Conservation (phyloP, 768 basidiomycete genomes). For the Kwoniella sp. region DNA sequence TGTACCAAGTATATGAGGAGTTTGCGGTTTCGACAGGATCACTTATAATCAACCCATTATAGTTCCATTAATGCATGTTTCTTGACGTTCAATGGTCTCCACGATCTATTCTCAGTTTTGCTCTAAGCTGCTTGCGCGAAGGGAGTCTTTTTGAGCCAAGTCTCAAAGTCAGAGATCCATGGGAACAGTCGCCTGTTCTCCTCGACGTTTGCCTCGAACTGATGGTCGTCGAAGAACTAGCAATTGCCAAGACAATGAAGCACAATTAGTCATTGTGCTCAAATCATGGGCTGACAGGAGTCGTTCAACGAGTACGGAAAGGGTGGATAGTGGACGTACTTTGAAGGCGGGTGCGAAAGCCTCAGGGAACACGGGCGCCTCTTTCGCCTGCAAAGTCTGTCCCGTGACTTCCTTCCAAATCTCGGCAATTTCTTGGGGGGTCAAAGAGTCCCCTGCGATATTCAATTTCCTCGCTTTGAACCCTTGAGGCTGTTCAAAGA, state of each 20-base stretch:
- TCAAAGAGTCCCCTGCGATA: conserved; percentile 22
- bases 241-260: too few species aligned
- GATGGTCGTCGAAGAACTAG: conserved; percentile 19
- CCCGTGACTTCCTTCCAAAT: conserved; percentile 20
- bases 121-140: conserved; percentile 3
- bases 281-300: too few species aligned
- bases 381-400: conserved; percentile 8
- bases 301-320: too few species aligned
- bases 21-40: too few species aligned
- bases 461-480: conserved; percentile 13
- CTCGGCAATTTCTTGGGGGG: conserved; percentile 11
- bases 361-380: conserved; percentile 10
- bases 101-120: too few species aligned
- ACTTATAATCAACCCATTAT: too few species aligned
- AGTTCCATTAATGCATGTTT: too few species aligned
- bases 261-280: too few species aligned
- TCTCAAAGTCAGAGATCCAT: conserved; percentile 6
- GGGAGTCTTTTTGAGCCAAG: conserved; percentile 14
- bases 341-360: conserved; percentile 4
- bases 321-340: conserved; percentile 5
- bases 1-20: too few species aligned
- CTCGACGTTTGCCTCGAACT: conserved; percentile 14
- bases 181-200: conserved; percentile 18
- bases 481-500: conserved; percentile 13
- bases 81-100: too few species aligned